Conservation (phyloP, 164 flowering plant species). For the Aristolochia fimbriata region DNA sequence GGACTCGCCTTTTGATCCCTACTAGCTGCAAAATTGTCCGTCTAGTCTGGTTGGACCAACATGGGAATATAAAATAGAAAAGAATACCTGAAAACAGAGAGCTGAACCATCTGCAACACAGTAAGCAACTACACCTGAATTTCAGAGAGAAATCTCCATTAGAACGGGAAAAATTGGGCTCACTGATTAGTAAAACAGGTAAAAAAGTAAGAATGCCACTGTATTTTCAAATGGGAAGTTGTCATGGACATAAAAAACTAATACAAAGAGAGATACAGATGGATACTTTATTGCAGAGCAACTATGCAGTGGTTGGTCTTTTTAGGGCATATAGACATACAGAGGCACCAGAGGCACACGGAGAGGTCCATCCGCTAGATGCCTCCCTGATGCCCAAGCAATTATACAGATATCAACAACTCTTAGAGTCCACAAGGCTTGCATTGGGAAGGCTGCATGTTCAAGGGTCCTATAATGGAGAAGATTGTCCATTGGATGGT, state of each 20-base stretch:
- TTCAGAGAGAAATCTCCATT: neutral
- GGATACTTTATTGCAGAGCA: neutral
- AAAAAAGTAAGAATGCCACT: neutral
- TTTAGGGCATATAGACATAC: neutral
- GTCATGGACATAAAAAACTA: neutral
- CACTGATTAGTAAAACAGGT: neutral
- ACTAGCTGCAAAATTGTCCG: neutral
- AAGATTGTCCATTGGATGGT: too few species aligned
- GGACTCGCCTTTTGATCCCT: neutral
- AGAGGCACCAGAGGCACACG: too few species aligned
- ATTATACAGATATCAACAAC: neutral
- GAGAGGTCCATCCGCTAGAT: neutral
- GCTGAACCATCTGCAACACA: constrained; percentile 74
- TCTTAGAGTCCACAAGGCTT: neutral
- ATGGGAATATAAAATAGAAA: neutral
- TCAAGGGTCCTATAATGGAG: too few species aligned
- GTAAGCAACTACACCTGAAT: constrained; percentile 77
- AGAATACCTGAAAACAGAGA: constrained; percentile 56
- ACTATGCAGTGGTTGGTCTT: neutral
- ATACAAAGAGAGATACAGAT: neutral
- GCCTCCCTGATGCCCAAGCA: neutral
- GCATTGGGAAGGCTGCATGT: too few species aligned
- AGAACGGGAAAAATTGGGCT: neutral
- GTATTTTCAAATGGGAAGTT: neutral
- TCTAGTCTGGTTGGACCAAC: neutral